Base-by-base conservation (phyloP, 345 rosid genomes). In the Gossypium bickii region DNA sequence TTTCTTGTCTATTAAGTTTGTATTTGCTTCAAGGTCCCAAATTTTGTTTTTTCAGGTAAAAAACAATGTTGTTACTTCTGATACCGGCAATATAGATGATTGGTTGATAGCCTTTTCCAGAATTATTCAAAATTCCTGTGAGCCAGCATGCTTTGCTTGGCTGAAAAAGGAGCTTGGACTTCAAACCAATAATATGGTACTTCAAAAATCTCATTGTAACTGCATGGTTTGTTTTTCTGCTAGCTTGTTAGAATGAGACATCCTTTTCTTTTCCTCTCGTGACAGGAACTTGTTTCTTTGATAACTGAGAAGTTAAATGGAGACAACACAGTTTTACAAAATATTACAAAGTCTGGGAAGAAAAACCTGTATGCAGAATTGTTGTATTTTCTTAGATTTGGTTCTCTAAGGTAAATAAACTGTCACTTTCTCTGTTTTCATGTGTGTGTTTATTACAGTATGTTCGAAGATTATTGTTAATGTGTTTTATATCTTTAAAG, bases 301-400 rank as follows among this genome's bases (percentile, higher is more conserved):
- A 82, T 92, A 78, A 77, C 83, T 73, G 87, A 86, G 82, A 91
- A 87, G 85, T 65, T 94, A 48, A 82, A 84, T 71, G 93, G 85
- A 81, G 88, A 89, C 74, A 84, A 85, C n/a, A 78, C 83, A 38
- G 61, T 89, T 51, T 72, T 90, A 47, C 87, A 74, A 67, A 91
- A 78, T 73, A 87, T 94, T 74, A 83, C 73, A 83, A 91, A 83
- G 80, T 90, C 92, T 1, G 93, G 98, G 82, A 94, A 92, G 86
- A 92, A 78, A 77, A 89, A 85, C 86, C 87, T 94, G 38, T 94
- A 89, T 85, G 89, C 93, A 59, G 98, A 92, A 63, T 79, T 94
- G 60, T 56, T 94, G 17, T 85, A 82, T 83, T 87, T 87, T 82
- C 82, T 92, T 41, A 82, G 79, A 80, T 89, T 75, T 80, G 91